Percentiles rank a stretch among this genome's conserved stretches.
Conservation (phyloP, 805 yeast genomes). For the Lipomyces mesembrius region DNA sequence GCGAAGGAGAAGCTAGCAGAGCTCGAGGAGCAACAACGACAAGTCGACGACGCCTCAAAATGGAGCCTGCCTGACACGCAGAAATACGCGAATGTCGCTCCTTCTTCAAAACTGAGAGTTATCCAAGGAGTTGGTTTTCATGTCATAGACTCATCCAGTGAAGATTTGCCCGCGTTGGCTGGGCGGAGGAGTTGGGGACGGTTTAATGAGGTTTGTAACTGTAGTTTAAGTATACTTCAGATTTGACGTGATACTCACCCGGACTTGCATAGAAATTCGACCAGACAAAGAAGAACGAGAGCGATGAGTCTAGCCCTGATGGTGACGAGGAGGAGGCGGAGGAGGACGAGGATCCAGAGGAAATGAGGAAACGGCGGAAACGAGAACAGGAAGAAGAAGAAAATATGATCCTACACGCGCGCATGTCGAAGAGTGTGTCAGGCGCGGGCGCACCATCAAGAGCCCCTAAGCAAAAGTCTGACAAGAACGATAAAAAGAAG, state of each 20-base stretch:
- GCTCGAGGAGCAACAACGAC: conserved; percentile 39
- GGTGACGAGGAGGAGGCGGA: conserved; percentile 7
- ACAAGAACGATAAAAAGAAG: not conserved
- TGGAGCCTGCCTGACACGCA: conserved; percentile 36
- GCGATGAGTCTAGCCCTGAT: conserved; percentile 10
- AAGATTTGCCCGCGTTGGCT: conserved; percentile 25
- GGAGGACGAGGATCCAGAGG: conserved; percentile 14
- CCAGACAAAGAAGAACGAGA: conserved; percentile 3
- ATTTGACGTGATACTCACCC: not conserved
- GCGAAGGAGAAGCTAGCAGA: conserved; percentile 46
- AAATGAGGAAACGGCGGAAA: conserved; percentile 10
- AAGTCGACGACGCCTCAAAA: conserved; percentile 39
- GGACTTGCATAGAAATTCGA: conserved; percentile 7
- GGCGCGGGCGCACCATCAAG: conserved; percentile 17
- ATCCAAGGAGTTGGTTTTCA: conserved; percentile 32
- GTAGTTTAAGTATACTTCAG: not conserved
- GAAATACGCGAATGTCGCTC: conserved; percentile 8
- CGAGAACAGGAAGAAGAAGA: conserved; percentile 21
- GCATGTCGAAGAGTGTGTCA: conserved; percentile 20
- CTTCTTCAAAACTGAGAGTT: conserved; percentile 8
- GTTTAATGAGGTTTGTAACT: conserved; percentile 16
- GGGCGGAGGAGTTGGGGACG: conserved; percentile 43
- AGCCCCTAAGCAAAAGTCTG: not conserved
- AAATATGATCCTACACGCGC: conserved; percentile 15
- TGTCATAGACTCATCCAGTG: conserved; percentile 24